Evolutionary conservation across 106 monocot species (phyloP), one percentile per base, ranked within the genome.

Genomic region (Allium sativum): DNA sequence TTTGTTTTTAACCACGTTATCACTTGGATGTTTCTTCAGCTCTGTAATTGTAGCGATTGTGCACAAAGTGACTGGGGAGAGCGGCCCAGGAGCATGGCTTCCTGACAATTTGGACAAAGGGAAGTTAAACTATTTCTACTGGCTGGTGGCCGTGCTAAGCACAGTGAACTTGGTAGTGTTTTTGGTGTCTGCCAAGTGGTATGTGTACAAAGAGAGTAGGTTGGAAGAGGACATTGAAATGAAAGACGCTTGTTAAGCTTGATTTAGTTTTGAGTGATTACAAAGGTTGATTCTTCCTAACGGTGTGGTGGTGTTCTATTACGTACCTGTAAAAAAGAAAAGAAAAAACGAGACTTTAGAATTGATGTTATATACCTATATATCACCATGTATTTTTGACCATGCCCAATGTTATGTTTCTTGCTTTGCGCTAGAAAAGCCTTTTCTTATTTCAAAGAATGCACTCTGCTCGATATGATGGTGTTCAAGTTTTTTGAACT

Each of bases 11-110:
- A 72, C 64, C 64, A 72, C 72, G 0, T 13, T 81, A 16, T 59
- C 80, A 4, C 65, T 85, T 19, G 85, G 85, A 10, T 85, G 71
- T 70, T 85, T 85, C 52, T 14, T 85, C 4, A 85, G 85, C 80
- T 56, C 77, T 4, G 64, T 40, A 16, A 45, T 85, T 18, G 84
- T 84, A 42, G 18, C 64, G 0, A n/a, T 85, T 1, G 85, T 85
- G 13, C 73, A 80, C n/a, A 48, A 22, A 56, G 21, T 77, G n/a
- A 80, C 77, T 11, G 80, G 84, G 0, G 17, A 63, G 44, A 61
- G 67, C 19, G 62, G 75, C 13, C 60, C 45, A 48, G 74, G 77
- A n/a, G 71, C 65, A 10, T 85, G 85, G 85, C 22, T 85, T 3
- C 67, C 77, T 9, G 74, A 85, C 48, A 68, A 85, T 44, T 56